These are phyloP conservation scores for Eimeria necatrix DNA, from an alignment of 169 alveolate species.

Conservation along the genomic window DNA sequence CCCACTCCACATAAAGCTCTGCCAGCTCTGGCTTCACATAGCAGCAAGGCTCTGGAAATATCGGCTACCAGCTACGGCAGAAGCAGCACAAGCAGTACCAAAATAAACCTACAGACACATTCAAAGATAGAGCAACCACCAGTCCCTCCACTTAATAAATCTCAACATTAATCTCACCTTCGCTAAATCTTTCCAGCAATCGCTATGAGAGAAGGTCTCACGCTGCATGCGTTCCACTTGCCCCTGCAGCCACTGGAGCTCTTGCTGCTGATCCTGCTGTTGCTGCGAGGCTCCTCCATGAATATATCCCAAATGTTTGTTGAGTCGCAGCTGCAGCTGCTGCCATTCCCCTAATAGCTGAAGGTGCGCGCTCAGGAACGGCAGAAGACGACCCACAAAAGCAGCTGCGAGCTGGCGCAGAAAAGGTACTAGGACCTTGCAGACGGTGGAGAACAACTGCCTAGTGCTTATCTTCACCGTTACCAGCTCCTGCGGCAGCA, in stretches of 20 bases:
- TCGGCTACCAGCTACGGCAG: conserved; percentile 50
- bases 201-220: neutral
- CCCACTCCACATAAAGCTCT: conserved; percentile 10
- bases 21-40: conserved; percentile 61
- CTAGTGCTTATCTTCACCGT: conserved; percentile 40
- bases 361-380: conserved; percentile 14
- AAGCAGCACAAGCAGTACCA: conserved; percentile 14
- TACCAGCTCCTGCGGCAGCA: conserved; percentile 47
- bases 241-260: conserved; percentile 36
- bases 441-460: conserved; percentile 28
- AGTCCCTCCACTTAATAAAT: no score
- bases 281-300: conserved; percentile 5
- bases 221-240: conserved; percentile 69
- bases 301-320: neutral
- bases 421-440: conserved; percentile 49
- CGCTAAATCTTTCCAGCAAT: conserved; percentile 43
- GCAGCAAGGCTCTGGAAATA: conserved; percentile 23
- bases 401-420: conserved; percentile 39
- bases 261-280: conserved; percentile 41
- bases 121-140: no score
- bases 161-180: conserved; percentile 7
- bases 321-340: conserved; percentile 54
- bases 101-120: no score
- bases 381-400: conserved; percentile 39
- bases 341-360: conserved; percentile 54